Evolutionary conservation across 2,329 filamentous ascomycete genomes (phyloP).

Genomic region (Fusarium praegraminearum): DNA sequence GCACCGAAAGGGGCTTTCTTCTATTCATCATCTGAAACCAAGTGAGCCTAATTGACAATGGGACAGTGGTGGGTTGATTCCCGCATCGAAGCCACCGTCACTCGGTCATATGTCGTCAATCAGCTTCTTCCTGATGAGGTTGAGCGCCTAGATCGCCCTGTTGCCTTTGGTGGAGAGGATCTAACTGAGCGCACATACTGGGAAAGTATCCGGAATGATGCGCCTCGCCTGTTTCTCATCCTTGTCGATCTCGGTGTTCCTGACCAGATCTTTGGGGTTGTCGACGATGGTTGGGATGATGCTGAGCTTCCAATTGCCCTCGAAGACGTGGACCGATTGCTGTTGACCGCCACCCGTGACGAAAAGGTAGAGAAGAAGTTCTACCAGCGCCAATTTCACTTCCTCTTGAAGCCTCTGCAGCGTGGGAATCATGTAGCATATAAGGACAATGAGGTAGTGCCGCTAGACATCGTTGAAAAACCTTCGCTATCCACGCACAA

Average conservation of each 20-base stretch:
- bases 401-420: conserved; percentile 73
- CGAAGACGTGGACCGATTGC: conserved; percentile 73
- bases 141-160: conserved; percentile 69
- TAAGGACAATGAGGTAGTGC: conserved; percentile 75
- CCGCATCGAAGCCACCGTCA: conserved; percentile 76
- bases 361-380: conserved; percentile 76
- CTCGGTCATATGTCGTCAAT: conserved; percentile 73
- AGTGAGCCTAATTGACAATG: conserved; percentile 43
- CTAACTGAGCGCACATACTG: conserved; percentile 80
- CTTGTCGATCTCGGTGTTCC: conserved; percentile 76
- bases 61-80: conserved; percentile 78
- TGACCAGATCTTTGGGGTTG: conserved; percentile 79
- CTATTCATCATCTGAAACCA: conserved; percentile 11
- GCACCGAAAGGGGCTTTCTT: conserved; percentile 32
- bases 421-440: conserved; percentile 73
- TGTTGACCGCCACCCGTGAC: conserved; percentile 69
- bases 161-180: conserved; percentile 73
- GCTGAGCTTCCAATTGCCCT: conserved; percentile 76
- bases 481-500: conserved; percentile 57
- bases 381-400: conserved; percentile 76
- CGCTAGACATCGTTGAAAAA: conserved; percentile 74
- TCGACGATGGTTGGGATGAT: conserved; percentile 83
- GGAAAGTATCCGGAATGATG: conserved; percentile 79
- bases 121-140: conserved; percentile 73
- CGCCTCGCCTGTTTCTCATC: conserved; percentile 77